Base-by-base conservation (phyloP, 2,329 filamentous ascomycete genomes). In the Beauveria sp. region DNA sequence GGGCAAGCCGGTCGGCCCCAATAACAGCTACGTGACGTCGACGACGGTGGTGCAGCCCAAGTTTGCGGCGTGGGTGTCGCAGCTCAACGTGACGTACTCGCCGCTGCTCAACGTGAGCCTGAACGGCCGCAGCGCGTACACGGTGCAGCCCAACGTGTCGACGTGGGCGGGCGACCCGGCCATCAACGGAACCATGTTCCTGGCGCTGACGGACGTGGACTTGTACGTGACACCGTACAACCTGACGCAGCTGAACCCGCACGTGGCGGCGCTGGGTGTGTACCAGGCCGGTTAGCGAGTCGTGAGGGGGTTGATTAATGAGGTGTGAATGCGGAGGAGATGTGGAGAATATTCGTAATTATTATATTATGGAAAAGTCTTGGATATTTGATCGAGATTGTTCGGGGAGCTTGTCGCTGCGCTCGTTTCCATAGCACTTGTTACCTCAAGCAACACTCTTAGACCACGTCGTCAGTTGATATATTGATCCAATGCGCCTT, bases 151-250 rank as follows among this genome's bases (percentile, higher is more conserved):
- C 0, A 83, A 88, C 66, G 77, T 82, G 7, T 82, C 83, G 43
- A 88, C 89, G 0, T 95, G 81, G 69, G 78, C 81, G 63, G 83
- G 85, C 1, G 87, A 92, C 61, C 87, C 87, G 0, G 83, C 84
- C 1, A 79, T 89, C 56, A 95, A 95, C 66, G 88, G 84, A 0
- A 95, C 91, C 4, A 88, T 92, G 74, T 95, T 93, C 70, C 76
- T 96, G 52, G 88, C 86, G 0, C 70, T 96, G 34, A 93, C 90
- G 0, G 90, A 93, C 67, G 70, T 73, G 0, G 82, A 92, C 65
- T 66, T 87, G 0, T 85, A 79, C 64, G 80, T 93, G 3, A 93
- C 90, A 8, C 88, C 90, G 0, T 93, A 90, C 73, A 95, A 95
- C 70, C 63, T 93, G 63, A 83, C 79, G 26, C 80, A 84, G 79